Percentiles rank a stretch among this genome's conserved stretches.
These are phyloP conservation scores for Parastagonospora nodorum DNA, from an alignment of 2,329 filamentous ascomycete genomes.

Conservation along the genomic window DNA sequence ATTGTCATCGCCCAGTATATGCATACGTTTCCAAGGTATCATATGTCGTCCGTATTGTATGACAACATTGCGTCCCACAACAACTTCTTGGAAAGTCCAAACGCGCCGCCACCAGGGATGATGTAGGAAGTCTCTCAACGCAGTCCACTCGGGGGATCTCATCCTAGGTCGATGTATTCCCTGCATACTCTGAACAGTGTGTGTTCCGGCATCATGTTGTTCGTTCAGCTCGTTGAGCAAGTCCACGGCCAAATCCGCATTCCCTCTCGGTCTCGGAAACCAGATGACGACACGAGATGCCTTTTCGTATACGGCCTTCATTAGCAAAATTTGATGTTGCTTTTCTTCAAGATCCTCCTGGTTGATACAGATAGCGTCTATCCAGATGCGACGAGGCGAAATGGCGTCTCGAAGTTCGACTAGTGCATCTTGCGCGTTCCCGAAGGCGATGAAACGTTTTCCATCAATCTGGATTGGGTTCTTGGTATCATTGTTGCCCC, in stretches of 20 bases:
- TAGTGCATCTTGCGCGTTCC: background rate
- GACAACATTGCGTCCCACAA: background rate
- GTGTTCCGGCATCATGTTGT: background rate
- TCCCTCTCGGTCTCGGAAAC: background rate
- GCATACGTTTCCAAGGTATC: background rate
- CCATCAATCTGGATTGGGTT: background rate
- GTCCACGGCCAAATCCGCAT: background rate
- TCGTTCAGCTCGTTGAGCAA: background rate
- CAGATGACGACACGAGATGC: background rate
- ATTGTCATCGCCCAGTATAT: background rate
- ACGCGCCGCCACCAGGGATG: background rate
- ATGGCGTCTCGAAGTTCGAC: background rate
- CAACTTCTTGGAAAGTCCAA: conserved; percentile 1
- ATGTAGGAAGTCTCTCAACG: background rate
- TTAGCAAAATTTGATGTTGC: background rate
- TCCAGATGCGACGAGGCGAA: background rate
- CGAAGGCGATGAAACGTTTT: background rate
- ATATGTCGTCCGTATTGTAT: background rate
- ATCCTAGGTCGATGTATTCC: background rate
- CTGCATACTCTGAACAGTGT: background rate
- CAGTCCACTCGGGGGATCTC: background rate
- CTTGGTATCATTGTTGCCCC: background rate
- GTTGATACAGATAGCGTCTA: conserved; percentile 1
- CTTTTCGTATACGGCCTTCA: background rate
- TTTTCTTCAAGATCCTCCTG: background rate